Conservation (phyloP, 768 basidiomycete species). For the Leccinellum albellum region DNA sequence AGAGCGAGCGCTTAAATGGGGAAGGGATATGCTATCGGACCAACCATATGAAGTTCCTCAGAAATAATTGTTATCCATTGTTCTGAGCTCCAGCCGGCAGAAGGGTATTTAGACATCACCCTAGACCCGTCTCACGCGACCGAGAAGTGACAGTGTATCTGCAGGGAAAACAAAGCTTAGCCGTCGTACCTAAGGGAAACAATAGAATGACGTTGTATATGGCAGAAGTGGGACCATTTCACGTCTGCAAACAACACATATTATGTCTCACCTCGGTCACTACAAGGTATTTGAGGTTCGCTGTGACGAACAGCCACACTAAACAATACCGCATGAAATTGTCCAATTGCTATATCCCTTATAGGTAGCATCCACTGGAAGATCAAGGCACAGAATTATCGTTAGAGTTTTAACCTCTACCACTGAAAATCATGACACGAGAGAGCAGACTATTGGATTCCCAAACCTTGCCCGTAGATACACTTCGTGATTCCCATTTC, state of each 20-base stretch:
- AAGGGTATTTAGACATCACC: slow-evolving; percentile 3
- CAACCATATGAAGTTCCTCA: slow-evolving; percentile 6
- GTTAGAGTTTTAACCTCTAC: not conserved
- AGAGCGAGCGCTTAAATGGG: slow-evolving; percentile 19
- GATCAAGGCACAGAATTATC: slow-evolving; percentile 2
- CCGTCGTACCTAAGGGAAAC: slow-evolving; percentile 10
- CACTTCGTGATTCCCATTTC: slow-evolving; percentile 57
- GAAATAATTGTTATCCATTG: slow-evolving; percentile 20
- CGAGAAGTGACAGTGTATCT: slow-evolving; percentile 6
- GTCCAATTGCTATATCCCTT: not conserved
- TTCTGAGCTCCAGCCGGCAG: slow-evolving; percentile 7
- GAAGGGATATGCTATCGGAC: slow-evolving; percentile 8
- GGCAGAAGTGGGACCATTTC: slow-evolving; percentile 2
- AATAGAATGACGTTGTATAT: slow-evolving; percentile 18
- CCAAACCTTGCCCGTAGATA: slow-evolving; percentile 72
- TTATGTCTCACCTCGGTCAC: slow-evolving; percentile 33
- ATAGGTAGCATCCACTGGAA: not conserved
- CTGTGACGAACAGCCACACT: slow-evolving; percentile 12
- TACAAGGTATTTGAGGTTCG: slow-evolving; percentile 13
- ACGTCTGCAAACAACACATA: slow-evolving; percentile 16
- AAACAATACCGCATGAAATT: slow-evolving; percentile 9
- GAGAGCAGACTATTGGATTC: slow-evolving; percentile 35
- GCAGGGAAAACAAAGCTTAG: slow-evolving; percentile 23
- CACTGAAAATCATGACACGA: not conserved
- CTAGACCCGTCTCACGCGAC: slow-evolving; percentile 5